Base-by-base conservation (phyloP, 2,329 filamentous ascomycete species). In the Peltaster fructicola region DNA sequence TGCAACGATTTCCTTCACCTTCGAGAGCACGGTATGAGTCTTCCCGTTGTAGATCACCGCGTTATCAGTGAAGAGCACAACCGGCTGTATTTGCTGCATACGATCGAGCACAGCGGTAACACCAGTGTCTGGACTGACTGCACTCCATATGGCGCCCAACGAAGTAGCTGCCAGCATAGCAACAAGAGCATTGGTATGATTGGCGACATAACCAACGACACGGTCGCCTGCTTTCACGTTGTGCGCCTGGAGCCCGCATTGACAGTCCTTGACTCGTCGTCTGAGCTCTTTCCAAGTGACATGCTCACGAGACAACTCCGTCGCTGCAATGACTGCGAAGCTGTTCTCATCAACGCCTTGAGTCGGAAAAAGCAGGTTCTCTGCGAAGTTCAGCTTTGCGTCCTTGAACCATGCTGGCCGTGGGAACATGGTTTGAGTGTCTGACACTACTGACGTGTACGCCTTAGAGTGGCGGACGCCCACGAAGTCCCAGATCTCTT, bases 11-110 rank as follows among this genome's bases (percentile, higher is more conserved):
- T 88, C 72, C n/a, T 56, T 58, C 2, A 84, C 73, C 54, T 95
- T 95, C 23, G 63, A 59, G 17, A 74, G 63, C 33, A 78, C 74
- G n/a, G 75, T 65, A 61, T 91, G 88, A 17, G 73, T 65, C 52
- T 88, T 88, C 33, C 81, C 82, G 47, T 95, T 95, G 52, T 95
- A 95, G 27, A 82, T 64, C 6, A 76, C 74, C 7, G 75, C 81
- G 39, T 91, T 88, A 47, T 93, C 85, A 1, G 78, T 73, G 43
- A 93, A 90, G 3, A 95, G 56, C 1, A 91, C 53, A 30, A 67
- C 71, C 4, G 88, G 85, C 32, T 73, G 67, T 37, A 95, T 88
- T 55, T 95, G 88, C 22, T 65, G 65, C 32, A 95, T 55, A 6
- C 88, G 67, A 47, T 95, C 88, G 14, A 95, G 56, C 1, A 95